Percentiles rank a stretch among this genome's conserved stretches.
phyloP scores from a whole-genome alignment of 495 filamentous ascomycete species.

The Penicillium flavigenum region DNA sequence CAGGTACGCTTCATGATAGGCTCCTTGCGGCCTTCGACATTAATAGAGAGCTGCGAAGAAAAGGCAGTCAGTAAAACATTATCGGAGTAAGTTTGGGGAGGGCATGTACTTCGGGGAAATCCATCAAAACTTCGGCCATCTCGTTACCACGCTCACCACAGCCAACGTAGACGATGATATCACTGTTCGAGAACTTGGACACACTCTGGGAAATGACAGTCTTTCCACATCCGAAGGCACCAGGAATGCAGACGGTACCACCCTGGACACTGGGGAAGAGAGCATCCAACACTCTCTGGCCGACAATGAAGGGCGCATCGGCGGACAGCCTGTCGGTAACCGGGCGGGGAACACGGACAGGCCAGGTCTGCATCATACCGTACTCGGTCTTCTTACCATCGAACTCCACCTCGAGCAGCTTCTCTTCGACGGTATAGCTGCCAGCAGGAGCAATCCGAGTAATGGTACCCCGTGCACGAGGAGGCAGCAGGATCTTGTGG shows the following conservation, averaged over 20 bases:
- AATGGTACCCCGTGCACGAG: constrained; percentile 86
- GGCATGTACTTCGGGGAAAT: constrained; percentile 77
- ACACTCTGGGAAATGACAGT: constrained; percentile 98
- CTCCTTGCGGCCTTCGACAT: constrained; percentile 87
- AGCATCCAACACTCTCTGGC: constrained; percentile 93
- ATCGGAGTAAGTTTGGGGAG: not conserved
- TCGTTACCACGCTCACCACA: constrained; percentile 98
- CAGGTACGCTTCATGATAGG: constrained; percentile 99
- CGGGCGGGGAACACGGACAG: constrained; percentile 94
- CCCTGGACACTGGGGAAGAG: constrained; percentile 98
- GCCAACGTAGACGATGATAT: constrained; percentile 98
- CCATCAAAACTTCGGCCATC: constrained; percentile 99
- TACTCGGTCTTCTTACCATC: constrained; percentile 91
- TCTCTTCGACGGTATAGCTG: constrained; percentile 90
- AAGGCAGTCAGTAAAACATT: not conserved
- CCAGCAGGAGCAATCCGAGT: constrained; percentile 85
- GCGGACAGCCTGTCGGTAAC: constrained; percentile 85
- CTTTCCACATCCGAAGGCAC: constrained; percentile 98
- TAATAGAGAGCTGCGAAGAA: constrained; percentile 70
- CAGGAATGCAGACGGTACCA: constrained; percentile 96
- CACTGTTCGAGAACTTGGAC: constrained; percentile 99
- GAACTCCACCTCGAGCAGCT: constrained; percentile 95
- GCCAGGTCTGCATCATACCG: constrained; percentile 98
- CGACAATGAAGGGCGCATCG: constrained; percentile 87
- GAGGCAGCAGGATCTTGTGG: constrained; percentile 94